These are phyloP conservation scores for Pseudogymnoascus sp. DNA, from an alignment of 2,329 filamentous ascomycete species.

Conservation along the genomic window DNA sequence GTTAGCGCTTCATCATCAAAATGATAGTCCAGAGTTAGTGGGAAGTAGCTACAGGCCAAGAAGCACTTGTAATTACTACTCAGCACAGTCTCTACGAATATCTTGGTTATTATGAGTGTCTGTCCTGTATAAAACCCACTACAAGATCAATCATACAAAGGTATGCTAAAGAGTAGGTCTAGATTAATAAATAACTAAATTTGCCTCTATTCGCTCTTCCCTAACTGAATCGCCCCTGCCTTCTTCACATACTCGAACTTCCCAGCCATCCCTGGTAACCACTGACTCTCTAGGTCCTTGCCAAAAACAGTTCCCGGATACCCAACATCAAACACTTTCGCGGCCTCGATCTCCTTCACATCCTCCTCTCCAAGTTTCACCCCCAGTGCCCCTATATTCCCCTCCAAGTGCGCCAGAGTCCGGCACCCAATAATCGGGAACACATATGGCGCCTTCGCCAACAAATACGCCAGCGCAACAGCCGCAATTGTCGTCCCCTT, in stretches of 20 bases:
- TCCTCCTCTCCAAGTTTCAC: conserved; percentile 54
- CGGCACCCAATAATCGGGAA: conserved; percentile 67
- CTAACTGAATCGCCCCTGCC: conserved; percentile 14
- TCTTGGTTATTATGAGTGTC: too few relatives aligned
- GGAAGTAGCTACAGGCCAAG: not conserved
- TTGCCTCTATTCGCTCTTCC: not conserved
- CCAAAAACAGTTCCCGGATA: conserved; percentile 59
- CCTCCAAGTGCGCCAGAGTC: conserved; percentile 61
- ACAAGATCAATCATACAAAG: too few relatives aligned
- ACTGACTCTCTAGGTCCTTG: conserved; percentile 28
- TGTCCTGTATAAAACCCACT: too few relatives aligned
- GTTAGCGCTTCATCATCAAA: not conserved
- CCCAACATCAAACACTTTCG: conserved; percentile 54
- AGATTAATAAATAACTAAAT: too few relatives aligned
- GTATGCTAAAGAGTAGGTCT: too few relatives aligned
- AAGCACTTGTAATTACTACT: not conserved
- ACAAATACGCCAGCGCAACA: conserved; percentile 65
- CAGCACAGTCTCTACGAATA: too few relatives aligned
- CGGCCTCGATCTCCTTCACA: conserved; percentile 57
- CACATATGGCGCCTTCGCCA: conserved; percentile 64
- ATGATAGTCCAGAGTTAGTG: not conserved
- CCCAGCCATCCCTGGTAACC: conserved; percentile 34
- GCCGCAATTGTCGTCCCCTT: conserved; percentile 52
- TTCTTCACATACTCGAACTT: conserved; percentile 44
- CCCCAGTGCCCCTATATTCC: conserved; percentile 61